These are phyloP conservation scores for Mucor velutinosus DNA, from an alignment of 371 early-diverging fungal species.

Conservation along the genomic window DNA sequence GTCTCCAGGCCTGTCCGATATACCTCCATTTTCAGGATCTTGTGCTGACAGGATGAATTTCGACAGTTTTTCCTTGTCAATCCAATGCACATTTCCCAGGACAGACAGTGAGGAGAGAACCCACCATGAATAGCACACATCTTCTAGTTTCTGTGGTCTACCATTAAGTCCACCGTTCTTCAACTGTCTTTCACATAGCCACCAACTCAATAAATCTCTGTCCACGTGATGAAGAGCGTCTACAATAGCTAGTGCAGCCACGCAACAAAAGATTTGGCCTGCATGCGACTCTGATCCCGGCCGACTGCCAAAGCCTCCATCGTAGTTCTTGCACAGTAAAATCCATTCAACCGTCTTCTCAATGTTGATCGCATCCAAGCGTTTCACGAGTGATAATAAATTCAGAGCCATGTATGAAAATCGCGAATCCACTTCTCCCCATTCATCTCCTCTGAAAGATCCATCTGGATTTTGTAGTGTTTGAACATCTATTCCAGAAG, in stretches of 20 bases:
- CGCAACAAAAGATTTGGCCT: constrained; percentile 94
- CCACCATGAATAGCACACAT: constrained; percentile 99
- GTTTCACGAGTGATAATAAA: constrained; percentile 73
- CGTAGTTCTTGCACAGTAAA: constrained; percentile 87
- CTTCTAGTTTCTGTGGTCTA: constrained; percentile 96
- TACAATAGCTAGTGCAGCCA: constrained; percentile 86
- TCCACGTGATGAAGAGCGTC: constrained; percentile 75
- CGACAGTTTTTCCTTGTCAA: constrained; percentile 75
- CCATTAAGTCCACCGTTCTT: constrained; percentile 96
- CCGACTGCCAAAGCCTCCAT: constrained; percentile 96
- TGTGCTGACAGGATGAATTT: constrained; percentile 88
- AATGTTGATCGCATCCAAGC: constrained; percentile 74
- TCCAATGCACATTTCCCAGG: constrained; percentile 84
- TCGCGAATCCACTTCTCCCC: constrained; percentile 96
- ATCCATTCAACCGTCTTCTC: constrained; percentile 80
- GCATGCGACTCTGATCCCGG: constrained; percentile 97
- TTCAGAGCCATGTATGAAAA: constrained; percentile 90
- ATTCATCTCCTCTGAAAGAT: constrained; percentile 88
- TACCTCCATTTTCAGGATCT: constrained; percentile 91
- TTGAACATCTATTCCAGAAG: constrained; percentile 44
- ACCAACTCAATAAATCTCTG: constrained; percentile 77
- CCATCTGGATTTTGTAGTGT: constrained; percentile 73
- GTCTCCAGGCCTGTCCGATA: constrained; percentile 95
- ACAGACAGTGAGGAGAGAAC: constrained; percentile 91
- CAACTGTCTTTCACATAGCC: constrained; percentile 94